Evolutionary conservation across 345 rosid species (phyloP).

Genomic region (Bretschneidera sinensis): DNA sequence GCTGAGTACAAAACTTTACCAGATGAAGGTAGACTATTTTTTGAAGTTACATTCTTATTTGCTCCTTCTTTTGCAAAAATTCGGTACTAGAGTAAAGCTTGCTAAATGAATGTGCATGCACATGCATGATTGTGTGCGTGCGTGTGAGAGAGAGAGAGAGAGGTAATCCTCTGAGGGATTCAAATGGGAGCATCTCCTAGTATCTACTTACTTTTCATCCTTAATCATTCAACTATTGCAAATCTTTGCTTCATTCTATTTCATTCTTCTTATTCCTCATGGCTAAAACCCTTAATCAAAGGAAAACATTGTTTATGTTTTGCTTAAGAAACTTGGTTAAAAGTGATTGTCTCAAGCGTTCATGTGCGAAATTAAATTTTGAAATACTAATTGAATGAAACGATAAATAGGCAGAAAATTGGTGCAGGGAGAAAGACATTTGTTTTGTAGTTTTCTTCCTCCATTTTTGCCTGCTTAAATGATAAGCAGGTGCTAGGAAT

Average conservation of each 20-base stretch:
- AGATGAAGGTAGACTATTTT: constrained; percentile 63
- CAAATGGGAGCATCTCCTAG: background rate
- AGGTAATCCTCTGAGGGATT: background rate
- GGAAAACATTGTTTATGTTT: background rate
- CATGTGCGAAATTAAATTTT: background rate
- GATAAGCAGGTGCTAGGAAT: too few relatives aligned
- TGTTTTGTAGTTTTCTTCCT: background rate
- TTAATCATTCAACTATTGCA: background rate
- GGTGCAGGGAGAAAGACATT: background rate
- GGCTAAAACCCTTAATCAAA: background rate
- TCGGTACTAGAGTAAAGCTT: background rate
- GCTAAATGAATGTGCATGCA: background rate
- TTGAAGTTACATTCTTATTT: background rate
- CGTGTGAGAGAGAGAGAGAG: background rate
- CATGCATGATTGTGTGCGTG: background rate
- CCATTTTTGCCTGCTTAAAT: too few relatives aligned
- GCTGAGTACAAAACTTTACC: constrained; percentile 65
- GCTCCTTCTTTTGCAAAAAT: background rate
- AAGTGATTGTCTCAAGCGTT: background rate
- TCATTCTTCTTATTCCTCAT: background rate
- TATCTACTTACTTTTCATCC: background rate
- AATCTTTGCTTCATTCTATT: background rate
- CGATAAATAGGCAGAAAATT: background rate
- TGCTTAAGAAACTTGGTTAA: background rate
- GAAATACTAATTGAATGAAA: background rate